Evolutionary conservation across 2,329 filamentous ascomycete genomes (phyloP).

Genomic region (Corinectria fuckeliana): DNA sequence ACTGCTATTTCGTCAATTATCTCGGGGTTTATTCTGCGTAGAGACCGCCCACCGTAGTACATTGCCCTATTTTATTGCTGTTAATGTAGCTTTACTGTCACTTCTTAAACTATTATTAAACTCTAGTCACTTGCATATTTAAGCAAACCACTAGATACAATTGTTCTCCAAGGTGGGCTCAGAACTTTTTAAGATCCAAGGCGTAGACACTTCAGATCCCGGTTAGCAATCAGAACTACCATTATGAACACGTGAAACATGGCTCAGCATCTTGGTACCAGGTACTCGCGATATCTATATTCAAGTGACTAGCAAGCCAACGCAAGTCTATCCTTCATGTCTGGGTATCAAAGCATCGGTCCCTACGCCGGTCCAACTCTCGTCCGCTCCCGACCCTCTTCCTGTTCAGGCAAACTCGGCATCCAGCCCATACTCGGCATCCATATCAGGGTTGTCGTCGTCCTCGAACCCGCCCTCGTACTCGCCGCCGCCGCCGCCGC

Average conservation of each 20-base stretch:
- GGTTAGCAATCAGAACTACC: too few relatives aligned
- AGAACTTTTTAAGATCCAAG: too few relatives aligned
- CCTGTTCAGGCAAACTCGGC: constrained; percentile 29
- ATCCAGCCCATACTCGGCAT: constrained; percentile 46
- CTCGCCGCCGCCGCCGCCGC: constrained; percentile 36
- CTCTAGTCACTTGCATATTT: too few relatives aligned
- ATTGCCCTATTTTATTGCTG: too few relatives aligned
- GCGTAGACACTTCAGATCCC: too few relatives aligned
- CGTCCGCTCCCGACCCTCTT: not conserved
- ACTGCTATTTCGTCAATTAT: not conserved
- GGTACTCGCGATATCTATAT: not conserved
- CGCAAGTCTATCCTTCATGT: not conserved
- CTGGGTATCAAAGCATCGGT: not conserved
- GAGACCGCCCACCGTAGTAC: too few relatives aligned
- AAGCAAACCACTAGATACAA: too few relatives aligned
- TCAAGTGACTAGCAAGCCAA: not conserved
- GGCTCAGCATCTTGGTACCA: not conserved
- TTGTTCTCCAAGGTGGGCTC: too few relatives aligned
- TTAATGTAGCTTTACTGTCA: too few relatives aligned
- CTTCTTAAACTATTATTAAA: too few relatives aligned
- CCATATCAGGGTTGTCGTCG: constrained; percentile 47
- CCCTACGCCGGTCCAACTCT: not conserved
- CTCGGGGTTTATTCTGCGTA: too few relatives aligned
- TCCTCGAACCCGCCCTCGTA: constrained; percentile 45
- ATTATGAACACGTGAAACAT: not conserved